Base-by-base conservation (phyloP, 805 yeast species). In the Metschnikowia colocasiae region DNA sequence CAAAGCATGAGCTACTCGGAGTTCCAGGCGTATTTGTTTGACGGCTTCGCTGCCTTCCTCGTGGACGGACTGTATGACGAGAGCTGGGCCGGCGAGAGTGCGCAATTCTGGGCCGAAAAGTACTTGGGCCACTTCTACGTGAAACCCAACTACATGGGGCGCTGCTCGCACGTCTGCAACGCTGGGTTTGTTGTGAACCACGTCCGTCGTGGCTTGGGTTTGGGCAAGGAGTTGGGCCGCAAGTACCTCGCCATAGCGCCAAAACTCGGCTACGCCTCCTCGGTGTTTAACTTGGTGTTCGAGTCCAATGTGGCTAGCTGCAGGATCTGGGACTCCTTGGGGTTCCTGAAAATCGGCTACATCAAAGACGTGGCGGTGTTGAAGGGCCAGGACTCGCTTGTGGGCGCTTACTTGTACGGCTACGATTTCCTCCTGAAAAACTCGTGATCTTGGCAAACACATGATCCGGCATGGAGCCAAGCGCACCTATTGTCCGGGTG, bases 281-380 rank as follows among this genome's bases (percentile, higher is more conserved):
- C 92, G 6, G 92, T 91, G 12, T 91, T 87, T 74, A 91, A 91
- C 64, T 73, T 91, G 42, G 98, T 91, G 0, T 91, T 84, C 60
- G 94, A 75, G 42, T 82, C 90, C 2, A 91, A 91, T 60, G 69
- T 67, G 3, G 96, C 90, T 2, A 86, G 95, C 57, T 62, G 73
- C 57, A 75, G 69, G 57, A 84, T 87, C 45, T 91, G 98, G 97
- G 96, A 90, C 43, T 56, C 71, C 1, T 72, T 91, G 22, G 95
- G 95, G 1, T 91, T 90, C 56, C 85, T 85, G 12, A 69, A 89
- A 43, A 82, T 88, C 32, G 97, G 97, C 0, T 68, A 72, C 13
- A 72, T 91, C 12, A 82, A 83, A 45, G 78, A 79, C n/a, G 96
- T 82, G 0, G 97, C 86, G 0, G 69, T 75, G 3, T 67, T 90